Percentiles rank a stretch among this genome's conserved stretches.
Evolutionary conservation across 176 grass and related monocot genomes (phyloP).

Genomic region (Triticum urartu): DNA sequence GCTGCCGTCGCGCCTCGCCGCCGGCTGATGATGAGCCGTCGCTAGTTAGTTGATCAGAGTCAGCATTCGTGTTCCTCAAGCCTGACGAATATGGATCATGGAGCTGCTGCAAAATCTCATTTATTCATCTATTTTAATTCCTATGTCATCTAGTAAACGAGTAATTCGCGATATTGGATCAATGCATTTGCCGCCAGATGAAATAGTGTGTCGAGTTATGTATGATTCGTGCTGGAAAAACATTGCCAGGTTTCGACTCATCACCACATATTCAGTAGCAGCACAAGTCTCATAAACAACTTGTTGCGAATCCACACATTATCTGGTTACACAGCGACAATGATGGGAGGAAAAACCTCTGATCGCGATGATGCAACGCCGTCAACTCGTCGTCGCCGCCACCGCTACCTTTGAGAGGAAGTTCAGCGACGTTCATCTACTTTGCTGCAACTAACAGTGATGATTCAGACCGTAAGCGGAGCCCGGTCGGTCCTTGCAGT

Average conservation of each 20-base stretch:
- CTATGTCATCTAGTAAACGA: too few species aligned
- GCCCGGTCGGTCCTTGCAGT: background rate
- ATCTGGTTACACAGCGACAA: background rate
- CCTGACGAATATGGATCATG: background rate
- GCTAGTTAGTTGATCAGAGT: background rate
- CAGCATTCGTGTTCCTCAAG: background rate
- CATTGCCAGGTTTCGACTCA: too few species aligned
- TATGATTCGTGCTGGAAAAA: background rate
- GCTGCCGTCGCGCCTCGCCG: background rate
- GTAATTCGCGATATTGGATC: background rate
- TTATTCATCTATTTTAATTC: too few species aligned
- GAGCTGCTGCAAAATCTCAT: background rate
- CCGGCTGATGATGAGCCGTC: background rate
- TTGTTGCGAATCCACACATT: background rate
- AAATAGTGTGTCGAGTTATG: background rate
- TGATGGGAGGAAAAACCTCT: background rate
- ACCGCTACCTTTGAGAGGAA: background rate
- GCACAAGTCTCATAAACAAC: too few species aligned
- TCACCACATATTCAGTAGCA: too few species aligned
- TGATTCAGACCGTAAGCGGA: background rate
- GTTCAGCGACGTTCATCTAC: background rate
- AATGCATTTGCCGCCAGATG: background rate
- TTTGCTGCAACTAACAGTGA: background rate
- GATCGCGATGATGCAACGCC: background rate
- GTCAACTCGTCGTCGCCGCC: background rate